Base-by-base conservation (phyloP, 768 basidiomycete species). In the Tremella yokohamensis region DNA sequence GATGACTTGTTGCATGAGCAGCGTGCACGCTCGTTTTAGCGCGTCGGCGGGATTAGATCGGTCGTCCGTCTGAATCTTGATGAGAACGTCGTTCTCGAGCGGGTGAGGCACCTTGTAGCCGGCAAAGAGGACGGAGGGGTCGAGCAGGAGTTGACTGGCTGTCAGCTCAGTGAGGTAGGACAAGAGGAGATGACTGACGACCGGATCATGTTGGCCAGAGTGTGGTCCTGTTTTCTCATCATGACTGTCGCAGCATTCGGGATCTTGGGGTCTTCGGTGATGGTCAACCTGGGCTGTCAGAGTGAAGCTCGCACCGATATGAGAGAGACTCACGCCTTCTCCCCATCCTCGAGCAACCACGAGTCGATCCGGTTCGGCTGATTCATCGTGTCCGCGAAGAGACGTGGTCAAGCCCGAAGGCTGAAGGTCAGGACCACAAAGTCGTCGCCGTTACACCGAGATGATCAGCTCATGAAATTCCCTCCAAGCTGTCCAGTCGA, bases 81-180 rank as follows among this genome's bases (percentile, higher is more conserved):
- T 84, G 57, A 89, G 81, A 79, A 98, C 94, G 75, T 92, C 83
- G 8, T 93, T 91, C 63, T 96, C 90, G 19, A 94, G 84, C 1
- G 96, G 94, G 70, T 97, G 96, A 0, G 94, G 94, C 39, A 92
- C 90, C 79, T 93, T 91, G 85, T 98, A 98, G 1, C 96, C 96
- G 0, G 93, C 93, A 74, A 98, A 98, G 60, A 92, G 85, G 64
- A 97, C 85, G 64, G 85, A 82, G 6, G 89, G 87, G 83, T 88
- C 87, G 8, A 85, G 78, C 34, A 97, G 85, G 25, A 98, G 86
- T 82, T 99, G 91, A 2, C 93, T 96, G 74, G n/a, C 19, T 20
- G 45, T 61, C 56, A 64, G 58, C 38, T 37, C 44, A 34, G 29
- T 34, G 29, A 11, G 29, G 29, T 6, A 42, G 40, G 19, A 3